Base-by-base conservation (phyloP, 176 grass and related monocot genomes). In the Eremochloa ophiuroides region DNA sequence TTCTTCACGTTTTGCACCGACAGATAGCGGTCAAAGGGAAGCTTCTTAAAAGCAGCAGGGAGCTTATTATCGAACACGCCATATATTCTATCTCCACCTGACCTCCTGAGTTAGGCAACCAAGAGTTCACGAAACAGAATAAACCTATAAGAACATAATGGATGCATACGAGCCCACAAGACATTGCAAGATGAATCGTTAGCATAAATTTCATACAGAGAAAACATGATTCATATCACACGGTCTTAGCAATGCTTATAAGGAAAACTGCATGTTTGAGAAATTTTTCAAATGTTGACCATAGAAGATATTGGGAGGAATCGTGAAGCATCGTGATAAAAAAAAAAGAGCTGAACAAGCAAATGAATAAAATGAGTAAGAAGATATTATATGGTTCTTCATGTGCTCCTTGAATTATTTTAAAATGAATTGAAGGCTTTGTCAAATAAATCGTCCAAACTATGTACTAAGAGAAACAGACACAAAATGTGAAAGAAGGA, bases 101-200 rank as follows among this genome's bases (percentile, higher is more conserved):
- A 78, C 48, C 92, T 84, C 77, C 92, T 94, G 85, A 46, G 20
- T 65, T 69, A 56, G 53, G 38, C 11, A 83, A 40, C 67, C 42
- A 80, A 77, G 17, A 78, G 74, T 83, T 78, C 33, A 74, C 3
- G 34, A 29, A 83, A n/a, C 18, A 43, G 56, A 81, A n/a, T 42
- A 18, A 71, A 27, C 4, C 23, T 60, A 26, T 31, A 27, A 58
- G 20, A 53, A 53, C 34, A 29, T 34, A 55, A 48, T 85, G 55
- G n/a, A 37, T 46, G 9, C 37, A 31, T 35, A 66, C 26, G 62
- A 65, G 26, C 37, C 55, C 25, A 46, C n/a, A 59, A 69, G 13
- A 53, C 23, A 34, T 10, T 56, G 51, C 43, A 48, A 37, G 7
- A 56, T 28, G 34, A 67, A 35, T 12, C 13, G 46, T 68, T 69